phyloP scores from a whole-genome alignment of 2,329 filamentous ascomycete genomes.

The Exophiala alcalophila region DNA sequence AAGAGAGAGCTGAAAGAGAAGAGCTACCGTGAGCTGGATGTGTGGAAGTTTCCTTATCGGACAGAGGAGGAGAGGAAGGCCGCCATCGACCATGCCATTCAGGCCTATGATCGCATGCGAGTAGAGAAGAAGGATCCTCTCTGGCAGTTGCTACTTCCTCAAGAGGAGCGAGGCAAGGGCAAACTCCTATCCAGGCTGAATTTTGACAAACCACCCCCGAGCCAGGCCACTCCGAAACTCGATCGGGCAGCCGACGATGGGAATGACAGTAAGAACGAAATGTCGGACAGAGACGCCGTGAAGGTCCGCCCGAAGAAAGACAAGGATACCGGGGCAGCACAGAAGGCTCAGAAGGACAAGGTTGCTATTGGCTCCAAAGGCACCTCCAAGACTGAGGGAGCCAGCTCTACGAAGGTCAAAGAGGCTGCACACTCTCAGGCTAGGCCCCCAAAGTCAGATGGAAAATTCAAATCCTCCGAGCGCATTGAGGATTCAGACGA shows the following conservation, averaged over 20 bases:
- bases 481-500: conserved; percentile 53
- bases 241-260: conserved; percentile 19
- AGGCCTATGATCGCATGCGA: conserved; percentile 61
- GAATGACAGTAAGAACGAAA: conserved; percentile 23
- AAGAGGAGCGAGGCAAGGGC: conserved; percentile 60
- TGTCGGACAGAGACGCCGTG: conserved; percentile 20
- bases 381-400: conserved; percentile 34
- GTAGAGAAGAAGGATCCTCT: conserved; percentile 58
- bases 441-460: conserved; percentile 38
- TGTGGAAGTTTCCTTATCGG: conserved; percentile 60
- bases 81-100: conserved; percentile 61
- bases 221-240: conserved; percentile 20
- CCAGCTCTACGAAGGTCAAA: conserved; percentile 32
- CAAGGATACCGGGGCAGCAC: conserved; percentile 7
- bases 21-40: conserved; percentile 59
- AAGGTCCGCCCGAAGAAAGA: conserved; percentile 19
- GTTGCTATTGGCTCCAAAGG: background rate
- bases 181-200: conserved; percentile 60
- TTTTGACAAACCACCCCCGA: conserved; percentile 36
- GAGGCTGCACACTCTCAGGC: conserved; percentile 34
- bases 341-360: conserved; percentile 43
- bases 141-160: conserved; percentile 61
- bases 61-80: conserved; percentile 54
- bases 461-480: conserved; percentile 54
- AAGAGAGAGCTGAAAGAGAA: conserved; percentile 58